Base-by-base conservation (phyloP, 371 early-diverging fungal species). In the Apophysomyces trapeziformis region DNA sequence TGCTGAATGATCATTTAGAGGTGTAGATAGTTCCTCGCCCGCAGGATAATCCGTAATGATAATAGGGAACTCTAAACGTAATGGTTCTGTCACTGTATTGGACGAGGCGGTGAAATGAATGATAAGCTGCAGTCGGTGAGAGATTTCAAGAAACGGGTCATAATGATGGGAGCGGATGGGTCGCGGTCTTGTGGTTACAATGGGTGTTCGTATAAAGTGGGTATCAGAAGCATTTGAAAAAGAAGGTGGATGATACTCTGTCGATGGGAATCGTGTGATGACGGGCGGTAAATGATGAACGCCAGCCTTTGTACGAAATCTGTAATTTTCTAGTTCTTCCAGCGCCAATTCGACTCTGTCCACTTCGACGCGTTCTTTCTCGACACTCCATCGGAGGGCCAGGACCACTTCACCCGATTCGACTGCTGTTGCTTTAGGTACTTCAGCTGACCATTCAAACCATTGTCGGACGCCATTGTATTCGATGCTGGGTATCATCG, bases 371-470 rank as follows among this genome's bases (percentile, higher is more conserved):
- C 70, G 60, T 63, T 82, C 82, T 45, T 82, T 82, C 56, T 82
- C 82, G 0, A 78, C 75, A 57, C 78, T 82, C 69, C 78, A 82
- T 0, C 79, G 72, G 43, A 77, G 68, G 12, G 79, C 76, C 41
- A 77, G 54, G 1, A 77, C 77, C 0, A 79, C 63, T 56, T 82
- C 82, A 7, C 82, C 79, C 7, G 76, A 68, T 45, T 82, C 79
- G 36, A 82, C 62, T 6, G 82, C 79, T 11, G 66, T 64, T 2
- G 82, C 79, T 60, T 77, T 82, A 1, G 82, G 79, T 9, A 79
- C 67, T 38, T 82, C 82, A 38, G 71, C 75, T 8, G 74, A 73
- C 76, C 79, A 82, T 59, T 79, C 82, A 61, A 82, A 82, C 82
- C 82, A 82, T 6, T 77, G 76, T 54, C 69, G 62, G 6, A 75